Base-by-base conservation (phyloP, 192 early-diverging fungal species). In the Mortierella antarctica region DNA sequence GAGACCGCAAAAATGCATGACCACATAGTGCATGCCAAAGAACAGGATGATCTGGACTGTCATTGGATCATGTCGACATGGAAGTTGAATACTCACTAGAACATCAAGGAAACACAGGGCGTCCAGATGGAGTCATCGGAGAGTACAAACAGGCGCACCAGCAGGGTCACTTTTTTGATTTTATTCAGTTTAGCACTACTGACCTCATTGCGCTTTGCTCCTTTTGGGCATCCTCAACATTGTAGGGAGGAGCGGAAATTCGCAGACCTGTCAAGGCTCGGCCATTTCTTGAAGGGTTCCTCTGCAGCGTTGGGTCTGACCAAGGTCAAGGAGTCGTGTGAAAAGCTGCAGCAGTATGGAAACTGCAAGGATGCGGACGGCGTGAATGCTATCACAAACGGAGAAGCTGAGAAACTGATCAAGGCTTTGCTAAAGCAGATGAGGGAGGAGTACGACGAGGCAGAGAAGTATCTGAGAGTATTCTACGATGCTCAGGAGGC, bases 241-340 rank as follows among this genome's bases (percentile, higher is more conserved):
- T 4, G 44, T 71, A 80, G 77, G 77, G 42, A 82, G 44, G 76
- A 82, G 55, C 88, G 93, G 61, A 91, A 98, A 66, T 85, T 98
- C 7, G 70, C 71, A 2, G 88, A 91, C 63, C 87, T 97, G 12
- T 96, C 94, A 17, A 86, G 91, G 51, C 85, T 96, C 50, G 96
- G 96, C 5, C 96, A 98, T 70, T 98, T 96, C 70, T 83, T 97
- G 57, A 98, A 98, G 68, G 96, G 96, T 21, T 93, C 91, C 67
- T 96, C 96, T 5, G 95, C 95, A 13, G 92, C 94, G 7, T 86
- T 98, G 47, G 96, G 96, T 15, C 82, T 96, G 48, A 91, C 83
- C 47, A 93, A 92, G 81, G 93, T 98, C 23, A 91, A 91, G 57
- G 89, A 87, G 50, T 90, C 92, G 44, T 98, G 96, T 77, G 95